Conservation (phyloP, 169 alveolate species). For the Babesia ovata region DNA sequence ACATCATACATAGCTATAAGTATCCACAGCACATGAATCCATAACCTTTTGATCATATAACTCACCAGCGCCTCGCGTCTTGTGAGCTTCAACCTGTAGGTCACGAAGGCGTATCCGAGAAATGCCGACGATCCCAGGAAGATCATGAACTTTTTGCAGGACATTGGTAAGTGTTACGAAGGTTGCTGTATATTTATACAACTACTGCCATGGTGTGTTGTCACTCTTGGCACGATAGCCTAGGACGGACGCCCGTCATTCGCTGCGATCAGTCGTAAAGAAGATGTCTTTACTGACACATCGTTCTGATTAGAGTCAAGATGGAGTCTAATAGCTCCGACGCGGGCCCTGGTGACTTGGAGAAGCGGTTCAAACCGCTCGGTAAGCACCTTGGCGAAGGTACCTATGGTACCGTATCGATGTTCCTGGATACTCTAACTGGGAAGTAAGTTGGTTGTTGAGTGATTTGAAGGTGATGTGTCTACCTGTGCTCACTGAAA, state of each 20-base stretch:
- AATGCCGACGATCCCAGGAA: slow-evolving; percentile 15
- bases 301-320: background rate
- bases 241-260: too few species aligned
- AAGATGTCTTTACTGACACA: background rate
- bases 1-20: too few species aligned
- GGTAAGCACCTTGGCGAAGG: slow-evolving; percentile 94
- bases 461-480: too few species aligned
- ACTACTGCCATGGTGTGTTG: too few species aligned
- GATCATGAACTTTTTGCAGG: slow-evolving; percentile 5
- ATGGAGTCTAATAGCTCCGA: slow-evolving; percentile 13
- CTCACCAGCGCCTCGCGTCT: slow-evolving; percentile 55
- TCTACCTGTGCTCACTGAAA: too few species aligned
- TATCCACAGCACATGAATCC: too few species aligned
- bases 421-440: slow-evolving; percentile 86
- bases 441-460: slow-evolving; percentile 65
- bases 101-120: slow-evolving; percentile 24
- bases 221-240: too few species aligned
- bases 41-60: too few species aligned
- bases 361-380: slow-evolving; percentile 72
- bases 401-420: slow-evolving; percentile 94
- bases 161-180: background rate
- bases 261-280: too few species aligned
- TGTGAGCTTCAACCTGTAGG: slow-evolving; percentile 19
- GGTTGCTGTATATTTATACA: too few species aligned
- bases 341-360: slow-evolving; percentile 42